Percentiles rank a stretch among this genome's conserved stretches.
phyloP scores from a whole-genome alignment of 495 filamentous ascomycete species.

The Podospora australis region DNA sequence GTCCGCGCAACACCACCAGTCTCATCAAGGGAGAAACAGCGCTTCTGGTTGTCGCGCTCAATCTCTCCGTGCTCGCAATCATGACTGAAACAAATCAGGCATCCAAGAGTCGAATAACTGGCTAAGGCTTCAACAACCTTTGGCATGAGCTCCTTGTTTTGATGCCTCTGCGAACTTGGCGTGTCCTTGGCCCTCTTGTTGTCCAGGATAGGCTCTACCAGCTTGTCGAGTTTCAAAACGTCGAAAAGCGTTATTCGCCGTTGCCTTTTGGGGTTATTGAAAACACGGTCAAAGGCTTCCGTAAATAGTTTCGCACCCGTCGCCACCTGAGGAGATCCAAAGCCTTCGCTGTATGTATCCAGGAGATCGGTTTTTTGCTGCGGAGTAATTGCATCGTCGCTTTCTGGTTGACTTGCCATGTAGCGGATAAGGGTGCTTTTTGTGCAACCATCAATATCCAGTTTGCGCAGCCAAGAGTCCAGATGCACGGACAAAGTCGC shows the following conservation, averaged over 20 bases:
- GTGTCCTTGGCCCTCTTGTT: constrained; percentile 41
- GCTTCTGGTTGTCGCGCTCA: constrained; percentile 38
- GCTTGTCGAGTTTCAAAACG: constrained; percentile 39
- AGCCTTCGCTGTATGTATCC: constrained; percentile 30
- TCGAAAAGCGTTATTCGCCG: constrained; percentile 33
- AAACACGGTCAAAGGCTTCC: constrained; percentile 40
- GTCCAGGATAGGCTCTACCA: constrained; percentile 37
- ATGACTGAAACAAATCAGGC: constrained; percentile 42
- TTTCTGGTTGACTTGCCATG: constrained; percentile 32
- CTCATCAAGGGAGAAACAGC: constrained; percentile 35
- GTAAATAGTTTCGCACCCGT: constrained; percentile 33
- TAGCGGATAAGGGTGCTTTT: constrained; percentile 39
- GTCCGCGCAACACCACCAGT: constrained; percentile 19
- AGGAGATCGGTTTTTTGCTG: constrained; percentile 38
- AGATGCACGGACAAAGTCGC: constrained; percentile 38
- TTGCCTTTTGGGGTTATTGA: constrained; percentile 19
- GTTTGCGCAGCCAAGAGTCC: constrained; percentile 36
- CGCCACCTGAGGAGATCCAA: constrained; percentile 28
- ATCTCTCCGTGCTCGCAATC: constrained; percentile 47
- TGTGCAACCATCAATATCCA: constrained; percentile 36
- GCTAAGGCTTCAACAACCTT: constrained; percentile 34
- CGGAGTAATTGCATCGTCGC: constrained; percentile 36
- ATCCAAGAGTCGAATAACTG: constrained; percentile 40
- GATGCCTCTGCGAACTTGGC: constrained; percentile 22
- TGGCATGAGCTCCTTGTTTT: constrained; percentile 18